Percentiles rank a stretch among this genome's conserved stretches.
These are phyloP conservation scores for Chromera velia DNA, from an alignment of 73 alveolate genomes.

Conservation along the genomic window DNA sequence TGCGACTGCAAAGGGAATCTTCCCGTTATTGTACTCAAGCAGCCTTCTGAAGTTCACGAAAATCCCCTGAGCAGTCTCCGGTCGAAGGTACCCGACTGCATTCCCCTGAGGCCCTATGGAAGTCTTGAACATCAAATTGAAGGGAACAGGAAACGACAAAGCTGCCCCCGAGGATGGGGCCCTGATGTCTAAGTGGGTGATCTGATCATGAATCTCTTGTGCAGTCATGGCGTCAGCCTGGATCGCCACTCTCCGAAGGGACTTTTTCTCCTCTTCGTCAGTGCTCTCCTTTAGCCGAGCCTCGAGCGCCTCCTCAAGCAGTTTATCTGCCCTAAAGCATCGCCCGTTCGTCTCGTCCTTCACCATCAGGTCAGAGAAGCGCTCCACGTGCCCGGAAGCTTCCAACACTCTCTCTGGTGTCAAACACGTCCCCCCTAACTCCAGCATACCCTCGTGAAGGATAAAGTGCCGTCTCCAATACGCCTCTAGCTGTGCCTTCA, in stretches of 20 bases:
- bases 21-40: conserved; percentile 10
- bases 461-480: conserved; percentile 94
- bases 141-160: too few species aligned
- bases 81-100: conserved; percentile 33
- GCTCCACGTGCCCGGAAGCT: conserved; percentile 98
- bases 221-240: too few species aligned
- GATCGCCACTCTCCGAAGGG: too few species aligned
- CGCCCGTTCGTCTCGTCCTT: conserved; percentile 76
- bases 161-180: too few species aligned
- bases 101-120: conserved; percentile 21
- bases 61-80: conserved; percentile 45
- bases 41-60: conserved; percentile 29
- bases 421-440: conserved; percentile 74
- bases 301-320: too few species aligned
- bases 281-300: too few species aligned
- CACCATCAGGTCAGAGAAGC: conserved; percentile 94
- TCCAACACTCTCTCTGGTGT: conserved; percentile 87
- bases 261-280: too few species aligned
- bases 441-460: conserved; percentile 91
- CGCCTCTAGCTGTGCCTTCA: conserved; percentile 78
- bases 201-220: too few species aligned
- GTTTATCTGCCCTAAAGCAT: conserved; percentile 95
- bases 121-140: conserved; percentile 43
- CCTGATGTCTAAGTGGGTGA: too few species aligned
- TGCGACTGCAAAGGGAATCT: conserved; percentile 32